Base-by-base conservation (phyloP, 352 stramenopile species). In the Phytopythium boreale region DNA sequence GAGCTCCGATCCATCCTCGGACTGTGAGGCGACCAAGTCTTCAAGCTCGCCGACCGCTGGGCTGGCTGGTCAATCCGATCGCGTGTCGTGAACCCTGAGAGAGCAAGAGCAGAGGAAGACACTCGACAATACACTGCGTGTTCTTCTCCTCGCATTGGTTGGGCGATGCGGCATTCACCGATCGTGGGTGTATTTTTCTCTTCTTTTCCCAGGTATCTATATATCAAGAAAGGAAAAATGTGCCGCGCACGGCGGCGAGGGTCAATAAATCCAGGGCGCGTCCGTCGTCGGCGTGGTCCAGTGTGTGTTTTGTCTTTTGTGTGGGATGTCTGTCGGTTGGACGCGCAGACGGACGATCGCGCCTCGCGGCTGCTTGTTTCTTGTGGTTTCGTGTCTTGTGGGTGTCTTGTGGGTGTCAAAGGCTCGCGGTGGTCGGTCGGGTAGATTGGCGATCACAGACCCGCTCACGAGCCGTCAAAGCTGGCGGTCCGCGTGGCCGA, bases 391-490 rank as follows among this genome's bases (percentile, higher is more conserved):
- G 43, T 11, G 43, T 39, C 34, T 39, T 10, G 34, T 39, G 34
- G 11, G 43, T 39, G 7, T 14, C 11, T 3, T 39, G 6, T 39
- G 19, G 22, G 12, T 52, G 46, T 4, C 7, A 31, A 9, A 1
- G 22, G n/a, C 43, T 49, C 19, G 43, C 26, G 34, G 4, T 39
- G 10, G 34, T 39, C 34, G 10, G 34, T 39, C 10, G 34, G 34
- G 10, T 39, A 11, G 9, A 8, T 26, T 50, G 17, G 44, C 44
- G 49, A 55, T 31, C 22, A 19, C 29, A 3, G 29, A 34, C 29
- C 10, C 24, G 36, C 56, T 82, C 72, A 82, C 57, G 71, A 77
- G 37, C 75, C 75, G n/a, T 79, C 80, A 63, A 85, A 87, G 67
- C 79, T 88, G 22, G 76, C 75, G 0, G 74, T 71, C 29, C 74